Evolutionary conservation across 148 eudicot genomes (phyloP), one percentile per base, ranked within the genome.

Genomic region (Pharnaceum exiguum): DNA sequence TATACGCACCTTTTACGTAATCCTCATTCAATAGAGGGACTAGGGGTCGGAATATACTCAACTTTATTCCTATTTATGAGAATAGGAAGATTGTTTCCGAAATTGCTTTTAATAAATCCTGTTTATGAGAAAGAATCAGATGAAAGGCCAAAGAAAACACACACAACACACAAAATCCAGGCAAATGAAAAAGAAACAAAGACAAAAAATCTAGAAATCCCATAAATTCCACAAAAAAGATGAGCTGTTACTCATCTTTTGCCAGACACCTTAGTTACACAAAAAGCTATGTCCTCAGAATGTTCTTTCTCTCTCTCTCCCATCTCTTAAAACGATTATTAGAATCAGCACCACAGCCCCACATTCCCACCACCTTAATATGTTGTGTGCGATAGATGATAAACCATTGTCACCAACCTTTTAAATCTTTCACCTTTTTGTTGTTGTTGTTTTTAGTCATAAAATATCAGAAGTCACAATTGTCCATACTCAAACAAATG

Each of bases 211-310:
- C 19, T 33, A 42, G 10, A 63, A 38, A 7, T 15, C 1, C 30
- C 69, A 29, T n/a, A n/a, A n/a, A n/a, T 51, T 30, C 47, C 51
- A 72, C 9, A 36, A 68, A 66, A 75, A 65, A 71, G 66, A 79
- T 86, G 83, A 78, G 75, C 67, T 80, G 82, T 77, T 74, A 0
- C 62, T 67, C 44, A 68, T 65, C 70, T 81, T 57, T 74, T 84
- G 90, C 70, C 74, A 77, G 82, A 84, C 87, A 85, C 79, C 75
- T 59, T 32, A 65, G 73, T 71, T 58, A 70, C 84, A 66, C 79
- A 62, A 82, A 82, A 84, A 59, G 80, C 71, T 76, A 75, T 65
- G 9, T 51, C 51, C 64, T 62, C 69, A 32, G 57, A 58, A 59
- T 51, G 42, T 57, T 21, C 16, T 49, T 46, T 19, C 59, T 26